Evolutionary conservation across 1,139 yeast species (phyloP).

Genomic region (Candida dubliniensis): DNA sequence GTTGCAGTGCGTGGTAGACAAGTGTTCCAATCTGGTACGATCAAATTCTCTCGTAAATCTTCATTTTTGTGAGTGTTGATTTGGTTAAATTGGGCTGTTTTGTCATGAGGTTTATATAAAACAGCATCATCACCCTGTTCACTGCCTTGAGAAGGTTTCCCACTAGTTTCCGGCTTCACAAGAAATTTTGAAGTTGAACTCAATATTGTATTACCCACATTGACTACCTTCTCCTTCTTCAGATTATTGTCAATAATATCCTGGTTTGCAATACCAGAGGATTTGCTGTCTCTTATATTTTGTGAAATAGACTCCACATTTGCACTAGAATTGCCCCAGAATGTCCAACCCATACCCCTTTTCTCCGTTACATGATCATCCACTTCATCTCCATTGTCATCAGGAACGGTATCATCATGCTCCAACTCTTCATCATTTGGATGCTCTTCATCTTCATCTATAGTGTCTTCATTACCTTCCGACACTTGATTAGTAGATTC

Average conservation of each 20-base stretch:
- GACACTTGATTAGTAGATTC: background rate
- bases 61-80: conserved; percentile 50
- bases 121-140: conserved; percentile 40
- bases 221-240: conserved; percentile 6
- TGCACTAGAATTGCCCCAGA: conserved; percentile 30
- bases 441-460: conserved; percentile 9
- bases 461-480: conserved; percentile 2
- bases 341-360: conserved; percentile 37
- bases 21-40: conserved; percentile 46
- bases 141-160: conserved; percentile 31
- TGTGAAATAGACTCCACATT: conserved; percentile 4
- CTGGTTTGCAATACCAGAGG: background rate
- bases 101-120: conserved; percentile 46
- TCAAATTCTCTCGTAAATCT: conserved; percentile 40
- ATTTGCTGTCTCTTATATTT: background rate
- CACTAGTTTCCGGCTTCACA: conserved; percentile 16
- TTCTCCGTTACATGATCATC: conserved; percentile 35
- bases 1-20: conserved; percentile 37
- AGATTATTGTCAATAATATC: conserved; percentile 12
- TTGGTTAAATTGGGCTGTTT: conserved; percentile 41
- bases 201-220: conserved; percentile 35
- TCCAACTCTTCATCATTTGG: conserved; percentile 17
- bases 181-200: conserved; percentile 34
- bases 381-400: conserved; percentile 33
- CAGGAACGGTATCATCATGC: conserved; percentile 25